Evolutionary conservation across 192 early-diverging fungal species (phyloP).

Genomic region (Geranomyces variabilis): DNA sequence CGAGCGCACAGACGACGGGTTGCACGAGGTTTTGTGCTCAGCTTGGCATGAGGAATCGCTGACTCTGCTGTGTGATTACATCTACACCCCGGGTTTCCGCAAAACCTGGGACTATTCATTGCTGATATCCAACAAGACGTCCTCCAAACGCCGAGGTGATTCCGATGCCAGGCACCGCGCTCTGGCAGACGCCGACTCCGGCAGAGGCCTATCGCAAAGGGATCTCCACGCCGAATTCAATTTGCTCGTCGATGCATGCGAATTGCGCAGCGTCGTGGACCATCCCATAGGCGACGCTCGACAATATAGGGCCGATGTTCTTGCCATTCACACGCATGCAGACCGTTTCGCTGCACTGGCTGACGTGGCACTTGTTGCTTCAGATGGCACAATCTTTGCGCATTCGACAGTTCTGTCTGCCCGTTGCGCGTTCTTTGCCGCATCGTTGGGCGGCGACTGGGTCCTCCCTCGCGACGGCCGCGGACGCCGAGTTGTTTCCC

Average conservation of each 20-base stretch:
- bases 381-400: slow-evolving; percentile 27
- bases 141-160: not conserved
- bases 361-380: slow-evolving; percentile 1
- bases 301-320: not conserved
- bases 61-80: slow-evolving; percentile 49
- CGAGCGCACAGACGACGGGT: not conserved
- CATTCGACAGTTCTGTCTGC: slow-evolving; percentile 39
- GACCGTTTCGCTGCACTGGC: not conserved
- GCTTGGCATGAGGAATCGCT: not conserved
- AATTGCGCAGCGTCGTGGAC: slow-evolving; percentile 23
- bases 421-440: slow-evolving; percentile 68
- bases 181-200: not conserved
- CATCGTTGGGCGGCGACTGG: slow-evolving; percentile 49
- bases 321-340: slow-evolving; percentile 1
- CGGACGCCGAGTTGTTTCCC: slow-evolving; percentile 40
- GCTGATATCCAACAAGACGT: not conserved
- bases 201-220: not conserved
- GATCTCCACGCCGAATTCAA: slow-evolving; percentile 27
- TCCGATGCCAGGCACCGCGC: not conserved
- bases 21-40: slow-evolving; percentile 1
- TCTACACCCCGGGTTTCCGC: slow-evolving; percentile 51
- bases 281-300: not conserved
- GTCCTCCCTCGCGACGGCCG: slow-evolving; percentile 13
- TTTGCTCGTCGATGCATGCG: slow-evolving; percentile 12
- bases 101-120: slow-evolving; percentile 27